Evolutionary conservation across 768 basidiomycete genomes (phyloP), one percentile per base, ranked within the genome.

Genomic region (Strobilomyces echinocephalus): DNA sequence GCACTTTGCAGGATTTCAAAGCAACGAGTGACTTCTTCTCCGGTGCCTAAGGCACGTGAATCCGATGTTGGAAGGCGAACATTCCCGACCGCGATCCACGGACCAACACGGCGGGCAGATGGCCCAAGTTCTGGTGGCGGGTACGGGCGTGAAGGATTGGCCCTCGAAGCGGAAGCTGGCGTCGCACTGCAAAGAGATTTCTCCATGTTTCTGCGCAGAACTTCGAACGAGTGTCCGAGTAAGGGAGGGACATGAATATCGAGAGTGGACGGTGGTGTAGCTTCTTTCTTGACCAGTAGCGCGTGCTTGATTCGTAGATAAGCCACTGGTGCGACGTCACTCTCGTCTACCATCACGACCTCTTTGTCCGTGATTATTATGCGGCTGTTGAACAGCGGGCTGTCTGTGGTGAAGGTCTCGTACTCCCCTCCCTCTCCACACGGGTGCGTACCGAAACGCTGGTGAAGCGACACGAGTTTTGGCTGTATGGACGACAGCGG

Each of bases 341-440:
- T 88, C 70, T 88, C 85, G 7, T 87, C 84, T 60, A 88, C 87
- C 40, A 89, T 80, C 38, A 95, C 83, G 0, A 80, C 81, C 60
- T 91, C 85, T 1, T 79, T 78, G 42, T 84, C 81, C 33, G 72
- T 76, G 85, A 97, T 66, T 8, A 73, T 66, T 34, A 99, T 86
- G 10, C 79, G 76, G 36, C 79, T 78, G 60, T 91, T 90, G 80
- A 95, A 98, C 12, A 95, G 64, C 0, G 95, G 91, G 56, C 88
- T 89, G 60, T 97, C 91, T 12, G 94, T 73, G 1, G 95, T 97
- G 53, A 98, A 74, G 0, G 87, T 91, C 67, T 99, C 97, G 69
- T 97, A 99, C 72, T 99, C 97, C 2, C 97, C 97, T 2, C 97
- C 97, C 72, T 99, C 97, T 10, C 97, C 97, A 57, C 95, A 97